Conservation (phyloP, 2,329 filamentous ascomycete genomes). For the Cladosporium sp. region DNA sequence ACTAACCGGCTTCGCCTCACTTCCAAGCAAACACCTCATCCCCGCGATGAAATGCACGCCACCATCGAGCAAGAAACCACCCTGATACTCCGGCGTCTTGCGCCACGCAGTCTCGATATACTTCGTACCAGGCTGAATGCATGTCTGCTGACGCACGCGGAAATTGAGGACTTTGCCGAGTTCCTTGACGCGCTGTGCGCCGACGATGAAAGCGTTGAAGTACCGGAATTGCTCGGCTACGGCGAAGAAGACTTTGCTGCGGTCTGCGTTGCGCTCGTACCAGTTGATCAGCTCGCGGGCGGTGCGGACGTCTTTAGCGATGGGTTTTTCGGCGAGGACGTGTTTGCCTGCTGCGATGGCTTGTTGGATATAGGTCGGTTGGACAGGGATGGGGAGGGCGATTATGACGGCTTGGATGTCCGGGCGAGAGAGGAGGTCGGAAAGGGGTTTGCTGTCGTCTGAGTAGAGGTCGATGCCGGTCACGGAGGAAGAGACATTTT, state of each 20-base stretch:
- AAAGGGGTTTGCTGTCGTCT: conserved; percentile 44
- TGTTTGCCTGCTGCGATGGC: conserved; percentile 50
- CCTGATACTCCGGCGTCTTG: conserved; percentile 65
- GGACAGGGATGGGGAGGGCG: conserved; percentile 40
- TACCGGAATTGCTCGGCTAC: conserved; percentile 74
- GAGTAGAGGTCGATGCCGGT: conserved; percentile 53
- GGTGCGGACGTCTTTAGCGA: conserved; percentile 50
- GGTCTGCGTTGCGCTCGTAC: conserved; percentile 40
- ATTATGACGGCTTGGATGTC: conserved; percentile 51
- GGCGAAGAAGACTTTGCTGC: conserved; percentile 41
- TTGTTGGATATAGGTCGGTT: conserved; percentile 47
- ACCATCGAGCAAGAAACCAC: conserved; percentile 71
- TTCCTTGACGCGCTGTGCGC: conserved; percentile 44
- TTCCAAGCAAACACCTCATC: conserved; percentile 55
- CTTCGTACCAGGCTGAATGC: conserved; percentile 49
- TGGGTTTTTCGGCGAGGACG: conserved; percentile 54
- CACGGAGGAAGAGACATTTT: conserved; percentile 36
- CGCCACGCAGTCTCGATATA: conserved; percentile 60
- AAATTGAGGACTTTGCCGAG: conserved; percentile 56
- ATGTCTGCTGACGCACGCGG: conserved; percentile 41
- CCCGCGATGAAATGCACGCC: conserved; percentile 69
- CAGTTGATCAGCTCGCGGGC: conserved; percentile 48
- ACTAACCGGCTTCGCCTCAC: conserved; percentile 40
- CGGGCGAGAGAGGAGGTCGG: conserved; percentile 38
- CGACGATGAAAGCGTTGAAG: conserved; percentile 52